A percentile compares a stretch with the other conserved stretches of the same genome.
These are phyloP conservation scores for Dactylellina sp. DNA, from an alignment of 2,329 filamentous ascomycete species.

Conservation along the genomic window DNA sequence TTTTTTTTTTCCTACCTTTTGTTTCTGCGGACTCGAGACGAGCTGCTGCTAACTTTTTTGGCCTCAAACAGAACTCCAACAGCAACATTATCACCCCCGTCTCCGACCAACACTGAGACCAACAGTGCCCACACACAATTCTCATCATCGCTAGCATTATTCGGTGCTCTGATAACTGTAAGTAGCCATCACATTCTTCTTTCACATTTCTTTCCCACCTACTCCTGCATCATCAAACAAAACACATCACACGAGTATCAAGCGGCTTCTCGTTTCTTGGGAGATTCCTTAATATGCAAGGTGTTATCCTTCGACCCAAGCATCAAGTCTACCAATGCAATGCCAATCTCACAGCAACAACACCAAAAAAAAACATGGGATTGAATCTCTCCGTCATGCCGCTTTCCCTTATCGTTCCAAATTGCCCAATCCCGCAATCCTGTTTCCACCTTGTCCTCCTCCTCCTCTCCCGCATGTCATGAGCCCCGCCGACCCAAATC, in stretches of 20 bases:
- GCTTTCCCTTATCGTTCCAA: constrained; percentile 19
- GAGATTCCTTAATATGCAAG: constrained; percentile 27
- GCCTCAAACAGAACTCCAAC: constrained; percentile 43
- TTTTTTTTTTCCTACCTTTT: too few species aligned
- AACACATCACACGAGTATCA: not conserved
- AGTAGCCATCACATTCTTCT: constrained; percentile 22
- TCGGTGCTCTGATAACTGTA: constrained; percentile 56
- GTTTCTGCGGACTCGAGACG: too few species aligned
- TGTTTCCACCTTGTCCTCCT: constrained; percentile 32
- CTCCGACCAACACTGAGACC: constrained; percentile 50
- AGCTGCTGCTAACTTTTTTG: not conserved
- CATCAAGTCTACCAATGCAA: not conserved
- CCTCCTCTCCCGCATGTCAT: too few species aligned
- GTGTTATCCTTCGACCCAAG: constrained; percentile 12
- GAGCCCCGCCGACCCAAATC: too few species aligned
- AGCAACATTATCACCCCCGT: constrained; percentile 41
- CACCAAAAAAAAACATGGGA: constrained; percentile 6
- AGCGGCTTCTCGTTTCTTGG: constrained; percentile 3
- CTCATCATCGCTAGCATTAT: constrained; percentile 53
- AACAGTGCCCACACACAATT: constrained; percentile 49
- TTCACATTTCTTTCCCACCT: not conserved
- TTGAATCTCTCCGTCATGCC: constrained; percentile 21
- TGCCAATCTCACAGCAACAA: constrained; percentile 11
- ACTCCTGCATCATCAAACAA: not conserved
- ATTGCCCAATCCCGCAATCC: constrained; percentile 38